Evolutionary conservation across 768 basidiomycete species (phyloP).

Genomic region (Pleurotus salmoneostramineus): DNA sequence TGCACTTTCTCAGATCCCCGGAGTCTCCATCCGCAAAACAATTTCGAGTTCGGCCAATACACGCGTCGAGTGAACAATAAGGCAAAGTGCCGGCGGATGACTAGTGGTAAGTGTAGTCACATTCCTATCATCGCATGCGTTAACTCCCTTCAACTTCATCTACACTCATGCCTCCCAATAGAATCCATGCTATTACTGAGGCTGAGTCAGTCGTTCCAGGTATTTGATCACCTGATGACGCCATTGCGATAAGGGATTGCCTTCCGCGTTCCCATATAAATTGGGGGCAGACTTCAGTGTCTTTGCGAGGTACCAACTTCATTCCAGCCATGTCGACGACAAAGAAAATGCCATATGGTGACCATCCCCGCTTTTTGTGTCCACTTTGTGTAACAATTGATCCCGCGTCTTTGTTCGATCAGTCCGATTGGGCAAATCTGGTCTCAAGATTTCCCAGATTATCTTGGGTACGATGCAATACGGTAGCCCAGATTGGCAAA

Average conservation of each 20-base stretch:
- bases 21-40: background rate
- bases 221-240: background rate
- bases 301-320: background rate
- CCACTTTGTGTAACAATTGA: background rate
- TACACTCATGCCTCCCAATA: background rate
- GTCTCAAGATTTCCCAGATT: slow-evolving; percentile 60
- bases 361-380: background rate
- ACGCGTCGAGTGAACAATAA: too few relatives aligned
- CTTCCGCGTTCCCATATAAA: background rate
- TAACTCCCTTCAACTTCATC: background rate
- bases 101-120: too few relatives aligned
- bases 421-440: slow-evolving; percentile 50
- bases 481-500: slow-evolving; percentile 47
- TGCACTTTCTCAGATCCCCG: background rate
- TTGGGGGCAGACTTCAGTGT: background rate
- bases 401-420: background rate
- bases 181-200: background rate
- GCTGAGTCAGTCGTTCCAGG: background rate
- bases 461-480: slow-evolving; percentile 67
- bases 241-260: background rate
- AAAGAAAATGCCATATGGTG: background rate
- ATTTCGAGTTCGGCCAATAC: too few relatives aligned
- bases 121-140: background rate
- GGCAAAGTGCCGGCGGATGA: too few relatives aligned
- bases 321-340: background rate